Evolutionary conservation across 139 green algal species (phyloP).

Genomic region (Closterium sp.): DNA sequence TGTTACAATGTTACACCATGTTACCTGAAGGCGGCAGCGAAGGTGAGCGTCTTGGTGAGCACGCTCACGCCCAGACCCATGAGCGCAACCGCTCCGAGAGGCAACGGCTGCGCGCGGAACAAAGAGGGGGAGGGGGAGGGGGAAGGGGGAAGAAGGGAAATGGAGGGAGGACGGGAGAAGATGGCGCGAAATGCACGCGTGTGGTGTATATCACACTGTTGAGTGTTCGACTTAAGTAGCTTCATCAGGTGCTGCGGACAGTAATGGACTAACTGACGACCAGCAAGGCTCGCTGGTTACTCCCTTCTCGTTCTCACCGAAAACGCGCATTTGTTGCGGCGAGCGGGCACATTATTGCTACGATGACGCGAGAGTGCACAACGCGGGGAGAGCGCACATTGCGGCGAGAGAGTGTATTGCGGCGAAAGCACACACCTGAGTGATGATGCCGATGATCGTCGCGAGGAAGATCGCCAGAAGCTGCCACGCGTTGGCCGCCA

Average conservation of each 20-base stretch:
- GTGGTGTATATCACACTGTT: too few species aligned
- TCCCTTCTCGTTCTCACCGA: too few species aligned
- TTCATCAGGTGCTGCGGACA: too few species aligned
- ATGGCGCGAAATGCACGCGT: not conserved
- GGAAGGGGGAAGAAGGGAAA: not conserved
- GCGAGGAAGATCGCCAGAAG: constrained; percentile 92
- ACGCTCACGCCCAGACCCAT: constrained; percentile 90
- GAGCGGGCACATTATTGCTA: too few species aligned
- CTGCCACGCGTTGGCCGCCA: constrained; percentile 70
- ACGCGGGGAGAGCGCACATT: too few species aligned
- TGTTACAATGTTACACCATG: not conserved
- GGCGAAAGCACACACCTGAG: constrained; percentile 39
- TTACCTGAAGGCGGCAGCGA: constrained; percentile 86
- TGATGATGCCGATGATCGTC: constrained; percentile 87
- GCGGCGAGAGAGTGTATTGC: not conserved
- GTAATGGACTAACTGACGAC: too few species aligned
- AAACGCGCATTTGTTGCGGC: too few species aligned
- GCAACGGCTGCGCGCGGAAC: constrained; percentile 68
- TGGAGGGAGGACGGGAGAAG: not conserved
- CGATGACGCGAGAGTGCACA: too few species aligned
- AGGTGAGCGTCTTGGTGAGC: constrained; percentile 93
- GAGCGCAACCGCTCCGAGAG: constrained; percentile 94
- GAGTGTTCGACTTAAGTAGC: too few species aligned
- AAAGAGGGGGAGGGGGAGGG: not conserved
- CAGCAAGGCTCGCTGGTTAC: too few species aligned